Evolutionary conservation across 1,139 yeast genomes (phyloP), one percentile per base, ranked within the genome.

Genomic region (Candida tetrigidarum): DNA sequence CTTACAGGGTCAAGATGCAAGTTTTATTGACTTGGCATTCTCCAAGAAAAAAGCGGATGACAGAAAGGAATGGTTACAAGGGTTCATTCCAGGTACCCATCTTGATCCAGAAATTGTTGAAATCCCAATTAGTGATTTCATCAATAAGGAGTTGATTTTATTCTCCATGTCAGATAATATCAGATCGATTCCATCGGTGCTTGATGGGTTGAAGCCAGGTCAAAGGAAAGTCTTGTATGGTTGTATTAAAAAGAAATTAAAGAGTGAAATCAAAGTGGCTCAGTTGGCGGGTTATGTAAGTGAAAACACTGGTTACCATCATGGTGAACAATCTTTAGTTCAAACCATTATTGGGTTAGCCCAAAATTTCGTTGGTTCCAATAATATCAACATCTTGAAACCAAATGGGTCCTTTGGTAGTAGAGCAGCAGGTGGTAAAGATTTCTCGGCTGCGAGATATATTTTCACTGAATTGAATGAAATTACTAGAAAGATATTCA

Each of bases 331-430:
- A 43, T 85, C 98, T 1, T 75, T 95, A 52, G 83, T 84, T 55
- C 96, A 86, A 64, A 90, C 99, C 0, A 92, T 95, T 61, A 83
- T 93, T 57, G 96, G 96, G 16, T 69, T 95, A 61, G 99, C 99
- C 0, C 99, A 95, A 63, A 91, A 90, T 62, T 95, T 88, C 60
- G 86, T 93, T 45, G 99, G 99, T 8, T 79, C 96, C 9, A 95
- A 95, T 60, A 95, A 95, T 59, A 71, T 95, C 56, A 88, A 95
- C 62, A 59, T 90, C 40, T 73, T 95, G 55, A 78, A 84, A 64
- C 99, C 99, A 37, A 87, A 86, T 63, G 99, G 99, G 74, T 86
- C 92, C 23, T 95, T 95, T 63, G 99, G 99, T 78, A 86, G 97
- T 2, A 83, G 99, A 69, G 93, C 96, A 35, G 80, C 91, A 28